Conservation (phyloP, 2,329 filamentous ascomycete species). For the Leptographium wingfieldii region DNA sequence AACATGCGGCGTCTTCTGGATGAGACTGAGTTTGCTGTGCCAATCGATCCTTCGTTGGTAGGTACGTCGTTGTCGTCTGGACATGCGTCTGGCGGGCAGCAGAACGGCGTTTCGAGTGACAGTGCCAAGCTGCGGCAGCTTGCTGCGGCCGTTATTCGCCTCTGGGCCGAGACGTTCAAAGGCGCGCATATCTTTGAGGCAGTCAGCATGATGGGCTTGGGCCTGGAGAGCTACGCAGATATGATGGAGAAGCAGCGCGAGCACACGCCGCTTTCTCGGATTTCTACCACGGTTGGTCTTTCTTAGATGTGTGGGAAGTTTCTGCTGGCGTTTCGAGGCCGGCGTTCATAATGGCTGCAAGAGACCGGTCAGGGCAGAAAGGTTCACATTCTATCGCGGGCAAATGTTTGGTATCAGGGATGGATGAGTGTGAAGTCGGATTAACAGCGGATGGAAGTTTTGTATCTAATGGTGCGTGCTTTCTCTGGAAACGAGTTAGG, state of each 20-base stretch:
- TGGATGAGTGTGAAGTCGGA: background rate
- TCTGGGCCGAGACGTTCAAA: conserved; percentile 51
- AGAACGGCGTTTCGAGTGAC: conserved; percentile 26
- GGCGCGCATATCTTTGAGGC: conserved; percentile 49
- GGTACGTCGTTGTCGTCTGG: conserved; percentile 15
- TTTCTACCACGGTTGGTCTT: conserved; percentile 10
- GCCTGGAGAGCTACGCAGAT: conserved; percentile 44
- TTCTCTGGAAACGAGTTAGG: background rate
- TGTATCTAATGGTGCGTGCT: background rate
- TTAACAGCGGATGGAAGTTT: background rate
- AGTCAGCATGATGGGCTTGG: conserved; percentile 43
- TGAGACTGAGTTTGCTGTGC: conserved; percentile 50
- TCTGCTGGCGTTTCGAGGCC: background rate
- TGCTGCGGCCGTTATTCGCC: conserved; percentile 42
- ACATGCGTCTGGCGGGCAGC: background rate
- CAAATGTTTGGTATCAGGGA: background rate
- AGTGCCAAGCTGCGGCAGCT: conserved; percentile 40
- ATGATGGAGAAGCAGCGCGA: conserved; percentile 42
- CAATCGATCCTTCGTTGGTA: conserved; percentile 42
- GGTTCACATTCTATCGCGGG: background rate
- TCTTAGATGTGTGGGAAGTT: background rate
- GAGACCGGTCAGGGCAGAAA: background rate
- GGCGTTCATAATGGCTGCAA: background rate
- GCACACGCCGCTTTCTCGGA: conserved; percentile 28
- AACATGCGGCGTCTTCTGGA: conserved; percentile 46